Evolutionary conservation across 2,329 filamentous ascomycete species (phyloP), one percentile per base, ranked within the genome.

Genomic region (Aspergillus aculeatus): DNA sequence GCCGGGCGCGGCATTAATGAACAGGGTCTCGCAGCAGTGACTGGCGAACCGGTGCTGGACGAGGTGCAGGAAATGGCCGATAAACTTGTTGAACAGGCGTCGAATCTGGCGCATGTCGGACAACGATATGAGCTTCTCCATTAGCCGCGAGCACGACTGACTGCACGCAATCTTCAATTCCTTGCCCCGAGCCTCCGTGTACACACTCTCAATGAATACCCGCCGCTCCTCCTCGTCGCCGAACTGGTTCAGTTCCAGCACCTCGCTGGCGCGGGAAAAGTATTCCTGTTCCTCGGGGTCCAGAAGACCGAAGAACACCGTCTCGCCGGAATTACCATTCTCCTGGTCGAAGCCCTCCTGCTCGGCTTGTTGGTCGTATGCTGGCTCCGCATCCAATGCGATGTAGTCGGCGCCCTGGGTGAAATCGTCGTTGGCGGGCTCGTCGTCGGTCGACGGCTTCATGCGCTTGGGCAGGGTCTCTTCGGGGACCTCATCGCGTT

Each of bases 11-110:
- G 91, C 89, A 64, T 90, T 86, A 52, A 93, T 81, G 75, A 99
- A 98, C 32, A 99, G 83, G 26, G 91, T 91, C 78, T 99, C 95
- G 74, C 93, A 97, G 78, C 94, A 98, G 80, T 99, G 95, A 62
- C 93, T 96, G 5, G 95, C 95, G 71, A 99, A 99, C 19, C 95
- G 89, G 78, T 99, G 95, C 73, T 96, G 93, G 54, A 97, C 88
- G 29, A 99, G 84, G 68, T 93, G 89, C 60, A 94, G 81, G 76
- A 98, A 96, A 76, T 98, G 91, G 35, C 89, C 88, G 21, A 83
- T 87, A 74, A 98, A 97, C 49, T 90, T 91, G 65, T 86, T 85
- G 73, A 98, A 98, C 21, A 99, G 78, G 51, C 83, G 83, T 81
- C 96, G 96, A 75, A 96, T 88, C 78, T 98, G 95, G 19, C 81